phyloP scores from a whole-genome alignment of 768 basidiomycete species.

The Leucocoprinus leucothites region DNA sequence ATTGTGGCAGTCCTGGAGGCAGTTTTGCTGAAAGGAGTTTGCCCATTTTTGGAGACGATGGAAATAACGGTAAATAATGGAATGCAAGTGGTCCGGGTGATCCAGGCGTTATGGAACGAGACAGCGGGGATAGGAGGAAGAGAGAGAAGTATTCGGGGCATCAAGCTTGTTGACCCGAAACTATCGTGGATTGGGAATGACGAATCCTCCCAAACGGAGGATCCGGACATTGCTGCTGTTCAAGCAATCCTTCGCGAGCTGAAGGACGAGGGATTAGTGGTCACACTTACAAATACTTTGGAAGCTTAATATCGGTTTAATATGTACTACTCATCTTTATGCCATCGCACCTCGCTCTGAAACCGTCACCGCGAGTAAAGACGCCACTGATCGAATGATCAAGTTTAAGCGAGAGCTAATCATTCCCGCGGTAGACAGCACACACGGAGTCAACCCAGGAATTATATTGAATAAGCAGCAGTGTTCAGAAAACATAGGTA shows the following conservation, averaged over 20 bases:
- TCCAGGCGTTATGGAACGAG: conserved; percentile 7
- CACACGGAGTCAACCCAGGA: too few relatives aligned
- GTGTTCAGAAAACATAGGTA: too few relatives aligned
- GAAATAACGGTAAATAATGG: conserved; percentile 7
- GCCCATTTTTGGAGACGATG: conserved; percentile 3
- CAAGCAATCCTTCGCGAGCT: not conserved
- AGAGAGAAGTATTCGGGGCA: not conserved
- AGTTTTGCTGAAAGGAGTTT: not conserved
- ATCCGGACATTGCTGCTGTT: conserved; percentile 1
- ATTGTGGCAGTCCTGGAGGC: conserved; percentile 1
- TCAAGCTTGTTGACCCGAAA: conserved; percentile 8
- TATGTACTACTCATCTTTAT: too few relatives aligned
- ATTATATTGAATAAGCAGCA: too few relatives aligned
- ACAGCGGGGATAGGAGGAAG: not conserved
- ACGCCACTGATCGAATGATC: too few relatives aligned
- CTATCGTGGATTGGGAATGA: conserved; percentile 8
- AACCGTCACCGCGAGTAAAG: too few relatives aligned
- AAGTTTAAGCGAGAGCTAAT: too few relatives aligned
- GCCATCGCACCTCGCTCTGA: too few relatives aligned
- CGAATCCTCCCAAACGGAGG: conserved; percentile 1
- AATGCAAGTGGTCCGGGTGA: conserved; percentile 6
- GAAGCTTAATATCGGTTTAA: too few relatives aligned
- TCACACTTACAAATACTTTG: not conserved
- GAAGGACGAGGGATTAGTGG: not conserved
- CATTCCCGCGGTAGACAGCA: too few relatives aligned